Conservation (phyloP, 805 yeast species). For the Suhomyces sp. region DNA sequence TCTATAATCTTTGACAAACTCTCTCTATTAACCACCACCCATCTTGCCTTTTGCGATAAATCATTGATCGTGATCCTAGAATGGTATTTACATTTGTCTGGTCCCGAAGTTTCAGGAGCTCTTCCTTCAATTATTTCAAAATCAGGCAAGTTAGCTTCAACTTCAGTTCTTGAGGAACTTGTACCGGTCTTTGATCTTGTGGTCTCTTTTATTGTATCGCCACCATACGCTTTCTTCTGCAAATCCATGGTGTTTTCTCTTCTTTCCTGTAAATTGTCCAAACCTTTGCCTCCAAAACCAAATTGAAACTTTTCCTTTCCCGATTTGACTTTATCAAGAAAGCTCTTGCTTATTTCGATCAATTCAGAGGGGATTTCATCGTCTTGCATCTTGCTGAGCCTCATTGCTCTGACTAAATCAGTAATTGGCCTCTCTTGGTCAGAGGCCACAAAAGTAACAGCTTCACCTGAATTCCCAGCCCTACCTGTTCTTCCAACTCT, state of each 20-base stretch:
- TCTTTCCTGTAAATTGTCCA: slow-evolving; percentile 69
- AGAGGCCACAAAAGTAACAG: slow-evolving; percentile 59
- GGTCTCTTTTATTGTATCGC: slow-evolving; percentile 17
- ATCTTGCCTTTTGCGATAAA: slow-evolving; percentile 74
- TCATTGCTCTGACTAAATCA: slow-evolving; percentile 70
- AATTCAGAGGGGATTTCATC: slow-evolving; percentile 52
- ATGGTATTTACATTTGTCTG: slow-evolving; percentile 55
- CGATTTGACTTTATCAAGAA: slow-evolving; percentile 57
- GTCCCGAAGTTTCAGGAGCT: slow-evolving; percentile 53
- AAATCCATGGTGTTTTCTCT: slow-evolving; percentile 50
- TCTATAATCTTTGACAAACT: slow-evolving; percentile 65
- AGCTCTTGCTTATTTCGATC: slow-evolving; percentile 49
- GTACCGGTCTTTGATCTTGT: slow-evolving; percentile 2
- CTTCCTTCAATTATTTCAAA: slow-evolving; percentile 52
- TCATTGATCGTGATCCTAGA: slow-evolving; percentile 80
- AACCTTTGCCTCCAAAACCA: slow-evolving; percentile 94
- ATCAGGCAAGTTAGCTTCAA: slow-evolving; percentile 30
- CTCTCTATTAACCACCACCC: slow-evolving; percentile 72
- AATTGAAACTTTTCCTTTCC: slow-evolving; percentile 65
- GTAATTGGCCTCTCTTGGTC: slow-evolving; percentile 62
- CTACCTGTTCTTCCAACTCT: slow-evolving; percentile 96
- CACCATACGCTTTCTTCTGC: slow-evolving; percentile 52
- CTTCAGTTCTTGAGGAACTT: slow-evolving; percentile 6
- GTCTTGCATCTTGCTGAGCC: slow-evolving; percentile 47
- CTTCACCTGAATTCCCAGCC: slow-evolving; percentile 72